Conservation (phyloP, 1,284 basidiomycete species). For the Ustilago esculenta region DNA sequence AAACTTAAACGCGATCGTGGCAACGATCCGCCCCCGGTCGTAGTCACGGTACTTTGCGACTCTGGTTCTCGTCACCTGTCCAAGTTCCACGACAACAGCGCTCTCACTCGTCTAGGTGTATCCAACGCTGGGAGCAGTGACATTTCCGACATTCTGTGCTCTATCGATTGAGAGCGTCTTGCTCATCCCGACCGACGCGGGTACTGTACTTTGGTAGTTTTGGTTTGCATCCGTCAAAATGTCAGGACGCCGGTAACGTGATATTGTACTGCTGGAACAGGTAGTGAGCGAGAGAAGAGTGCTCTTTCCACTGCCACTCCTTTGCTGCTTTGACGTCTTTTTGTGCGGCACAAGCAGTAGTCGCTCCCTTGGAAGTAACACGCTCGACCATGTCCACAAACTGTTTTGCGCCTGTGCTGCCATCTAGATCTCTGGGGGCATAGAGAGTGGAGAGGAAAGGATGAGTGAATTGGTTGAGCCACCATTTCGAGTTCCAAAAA, state of each 20-base stretch:
- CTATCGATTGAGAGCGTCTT: not conserved
- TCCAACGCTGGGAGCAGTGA: constrained; percentile 47
- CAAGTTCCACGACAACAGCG: constrained; percentile 63
- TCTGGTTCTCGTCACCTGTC: constrained; percentile 63
- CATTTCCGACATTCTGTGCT: constrained; percentile 59
- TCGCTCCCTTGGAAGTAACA: constrained; percentile 30
- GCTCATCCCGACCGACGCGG: not conserved
- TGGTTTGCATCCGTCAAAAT: not conserved
- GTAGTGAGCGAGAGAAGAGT: constrained; percentile 9
- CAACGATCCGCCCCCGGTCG: constrained; percentile 44
- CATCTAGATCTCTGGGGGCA: constrained; percentile 10
- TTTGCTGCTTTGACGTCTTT: constrained; percentile 28
- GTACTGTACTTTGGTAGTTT: no score
- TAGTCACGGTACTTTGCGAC: constrained; percentile 65
- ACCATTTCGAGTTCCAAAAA: constrained; percentile 58
- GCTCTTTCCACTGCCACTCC: constrained; percentile 42
- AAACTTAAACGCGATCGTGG: constrained; percentile 51
- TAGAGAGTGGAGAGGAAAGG: constrained; percentile 26
- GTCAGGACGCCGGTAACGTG: not conserved
- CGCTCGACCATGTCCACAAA: constrained; percentile 49
- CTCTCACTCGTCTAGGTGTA: constrained; percentile 43
- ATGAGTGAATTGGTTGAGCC: constrained; percentile 44
- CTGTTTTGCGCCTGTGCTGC: constrained; percentile 24
- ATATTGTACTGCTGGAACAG: constrained; percentile 21
- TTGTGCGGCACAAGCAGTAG: constrained; percentile 47